phyloP scores from a whole-genome alignment of 148 eudicot species.

The Rhododendron kiyosumense region DNA sequence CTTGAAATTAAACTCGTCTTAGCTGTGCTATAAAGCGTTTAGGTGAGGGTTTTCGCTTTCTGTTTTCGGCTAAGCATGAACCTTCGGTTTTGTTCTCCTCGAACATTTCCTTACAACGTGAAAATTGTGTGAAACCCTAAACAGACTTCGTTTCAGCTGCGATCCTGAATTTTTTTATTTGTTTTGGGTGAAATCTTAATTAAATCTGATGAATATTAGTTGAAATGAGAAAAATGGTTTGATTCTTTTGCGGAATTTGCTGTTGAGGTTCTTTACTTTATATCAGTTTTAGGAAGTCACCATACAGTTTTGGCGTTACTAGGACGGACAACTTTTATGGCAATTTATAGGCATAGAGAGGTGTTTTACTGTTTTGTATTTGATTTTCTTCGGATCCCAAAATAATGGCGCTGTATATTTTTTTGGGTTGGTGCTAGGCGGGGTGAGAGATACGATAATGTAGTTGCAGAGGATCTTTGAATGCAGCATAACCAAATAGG shows the following conservation, averaged over 20 bases:
- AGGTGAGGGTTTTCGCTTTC: background rate
- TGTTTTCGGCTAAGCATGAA: background rate
- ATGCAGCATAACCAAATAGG: background rate
- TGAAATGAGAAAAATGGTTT: background rate
- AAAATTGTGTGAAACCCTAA: background rate
- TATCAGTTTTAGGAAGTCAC: background rate
- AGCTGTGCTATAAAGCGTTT: background rate
- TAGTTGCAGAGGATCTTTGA: background rate
- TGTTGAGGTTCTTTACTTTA: background rate
- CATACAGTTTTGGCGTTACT: background rate
- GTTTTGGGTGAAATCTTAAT: background rate
- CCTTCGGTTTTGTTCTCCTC: background rate
- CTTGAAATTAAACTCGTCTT: background rate
- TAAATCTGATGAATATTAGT: background rate
- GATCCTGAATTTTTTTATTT: background rate
- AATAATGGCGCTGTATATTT: background rate
- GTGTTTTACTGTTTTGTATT: background rate
- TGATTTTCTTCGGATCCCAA: background rate
- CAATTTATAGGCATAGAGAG: background rate
- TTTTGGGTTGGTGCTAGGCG: background rate
- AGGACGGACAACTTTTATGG: background rate
- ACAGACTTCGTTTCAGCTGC: background rate
- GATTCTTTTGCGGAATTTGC: background rate
- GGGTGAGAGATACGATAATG: background rate
- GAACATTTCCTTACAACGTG: background rate